phyloP scores from a whole-genome alignment of 2,329 filamentous ascomycete species.

The Amauroascus verrucosus region DNA sequence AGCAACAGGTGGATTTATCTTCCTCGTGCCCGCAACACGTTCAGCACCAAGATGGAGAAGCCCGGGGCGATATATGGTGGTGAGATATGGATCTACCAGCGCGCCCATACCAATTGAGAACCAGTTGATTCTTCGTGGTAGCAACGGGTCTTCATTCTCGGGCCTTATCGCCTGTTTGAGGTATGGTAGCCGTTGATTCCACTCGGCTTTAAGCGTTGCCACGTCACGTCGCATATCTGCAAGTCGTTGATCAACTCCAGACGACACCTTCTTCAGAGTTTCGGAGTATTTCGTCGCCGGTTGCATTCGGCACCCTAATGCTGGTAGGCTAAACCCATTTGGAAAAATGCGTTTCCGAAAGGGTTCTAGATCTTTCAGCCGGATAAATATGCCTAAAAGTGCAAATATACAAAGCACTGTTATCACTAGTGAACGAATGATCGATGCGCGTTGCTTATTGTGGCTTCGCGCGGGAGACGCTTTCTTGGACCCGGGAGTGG shows the following conservation, averaged over 20 bases:
- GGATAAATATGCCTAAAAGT: constrained; percentile 15
- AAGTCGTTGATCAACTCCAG: constrained; percentile 15
- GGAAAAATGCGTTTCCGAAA: constrained; percentile 6
- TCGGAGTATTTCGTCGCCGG: constrained; percentile 12
- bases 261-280: constrained; percentile 13
- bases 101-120: constrained; percentile 59
- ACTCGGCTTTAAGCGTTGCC: constrained; percentile 14
- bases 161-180: constrained; percentile 13
- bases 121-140: constrained; percentile 55
- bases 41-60: constrained; percentile 19
- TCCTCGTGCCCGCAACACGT: constrained; percentile 15
- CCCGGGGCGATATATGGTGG: constrained; percentile 41
- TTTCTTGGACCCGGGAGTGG: neutral
- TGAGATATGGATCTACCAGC: constrained; percentile 48
- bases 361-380: constrained; percentile 12
- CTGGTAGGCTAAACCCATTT: constrained; percentile 12
- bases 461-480: neutral
- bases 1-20: constrained; percentile 35
- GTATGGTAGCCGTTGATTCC: constrained; percentile 13
- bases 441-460: neutral
- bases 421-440: neutral
- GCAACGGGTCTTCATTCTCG: constrained; percentile 14
- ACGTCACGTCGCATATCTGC: constrained; percentile 15
- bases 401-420: constrained; percentile 15
- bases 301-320: neutral